phyloP scores from a whole-genome alignment of 768 basidiomycete genomes.

The Amanita pallidorosea region DNA sequence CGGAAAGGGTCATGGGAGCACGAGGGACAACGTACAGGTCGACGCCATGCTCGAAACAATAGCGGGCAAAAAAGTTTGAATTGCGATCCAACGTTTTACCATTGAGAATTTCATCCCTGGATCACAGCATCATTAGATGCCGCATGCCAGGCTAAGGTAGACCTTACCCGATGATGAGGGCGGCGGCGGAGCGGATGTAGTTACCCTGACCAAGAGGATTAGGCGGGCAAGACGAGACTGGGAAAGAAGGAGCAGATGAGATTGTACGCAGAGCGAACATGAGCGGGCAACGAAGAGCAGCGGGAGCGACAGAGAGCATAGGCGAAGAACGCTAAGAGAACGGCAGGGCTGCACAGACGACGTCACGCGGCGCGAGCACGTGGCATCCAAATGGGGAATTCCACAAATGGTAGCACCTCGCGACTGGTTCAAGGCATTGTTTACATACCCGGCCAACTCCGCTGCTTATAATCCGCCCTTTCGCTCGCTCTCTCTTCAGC shows the following conservation, averaged over 20 bases:
- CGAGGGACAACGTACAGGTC: slow-evolving; percentile 42
- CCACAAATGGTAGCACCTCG: background rate
- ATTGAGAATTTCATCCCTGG: slow-evolving; percentile 84
- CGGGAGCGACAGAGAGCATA: background rate
- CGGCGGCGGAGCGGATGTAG: slow-evolving; percentile 65
- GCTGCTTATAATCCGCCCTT: background rate
- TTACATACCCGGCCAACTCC: background rate
- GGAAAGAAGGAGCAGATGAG: slow-evolving; percentile 20
- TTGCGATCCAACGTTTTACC: slow-evolving; percentile 83
- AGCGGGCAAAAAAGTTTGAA: slow-evolving; percentile 79
- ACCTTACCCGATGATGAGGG: slow-evolving; percentile 65
- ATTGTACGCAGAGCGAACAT: background rate
- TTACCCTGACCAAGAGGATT: slow-evolving; percentile 63
- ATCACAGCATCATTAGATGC: background rate
- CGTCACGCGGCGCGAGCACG: background rate
- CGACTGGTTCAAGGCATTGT: slow-evolving; percentile 1
- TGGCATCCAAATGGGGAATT: background rate
- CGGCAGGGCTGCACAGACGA: background rate
- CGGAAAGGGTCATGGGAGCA: background rate
- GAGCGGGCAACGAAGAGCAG: background rate
- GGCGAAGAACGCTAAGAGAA: background rate
- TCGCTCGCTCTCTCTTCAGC: background rate
- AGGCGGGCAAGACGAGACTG: slow-evolving; percentile 43
- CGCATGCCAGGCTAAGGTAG: background rate
- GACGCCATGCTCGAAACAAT: slow-evolving; percentile 81